Conservation (phyloP, 768 basidiomycete species). For the Podaxis sp. region DNA sequence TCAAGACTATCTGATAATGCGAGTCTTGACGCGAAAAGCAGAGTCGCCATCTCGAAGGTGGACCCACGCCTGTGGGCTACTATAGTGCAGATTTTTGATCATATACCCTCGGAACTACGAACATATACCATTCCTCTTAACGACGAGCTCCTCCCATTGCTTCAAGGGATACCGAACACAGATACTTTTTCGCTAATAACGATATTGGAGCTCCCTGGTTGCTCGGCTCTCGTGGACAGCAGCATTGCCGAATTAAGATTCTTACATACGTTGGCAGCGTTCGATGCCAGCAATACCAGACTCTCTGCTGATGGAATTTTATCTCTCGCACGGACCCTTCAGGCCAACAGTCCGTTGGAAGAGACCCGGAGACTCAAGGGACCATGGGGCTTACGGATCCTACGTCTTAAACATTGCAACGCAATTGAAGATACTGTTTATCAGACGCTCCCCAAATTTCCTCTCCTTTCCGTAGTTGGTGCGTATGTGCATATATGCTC, state of each 20-base stretch:
- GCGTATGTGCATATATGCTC: constrained; percentile 20
- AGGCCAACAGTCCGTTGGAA: constrained; percentile 26
- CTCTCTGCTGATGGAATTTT: constrained; percentile 54
- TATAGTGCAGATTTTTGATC: constrained; percentile 56
- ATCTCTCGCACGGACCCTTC: constrained; percentile 48
- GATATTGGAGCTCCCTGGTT: constrained; percentile 56
- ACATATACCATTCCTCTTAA: constrained; percentile 49
- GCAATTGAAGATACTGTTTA: constrained; percentile 45
- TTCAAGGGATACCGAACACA: constrained; percentile 56
- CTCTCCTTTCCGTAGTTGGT: constrained; percentile 64
- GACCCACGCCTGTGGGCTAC: constrained; percentile 65
- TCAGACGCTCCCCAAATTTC: constrained; percentile 42
- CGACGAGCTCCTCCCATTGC: constrained; percentile 50
- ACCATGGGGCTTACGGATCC: constrained; percentile 58
- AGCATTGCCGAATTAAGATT: constrained; percentile 47
- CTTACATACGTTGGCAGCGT: constrained; percentile 54
- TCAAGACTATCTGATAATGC: neutral
- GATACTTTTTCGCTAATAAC: constrained; percentile 63
- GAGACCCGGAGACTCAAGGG: constrained; percentile 30
- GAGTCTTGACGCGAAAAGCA: constrained; percentile 22
- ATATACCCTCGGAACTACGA: constrained; percentile 43
- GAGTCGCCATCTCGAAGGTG: constrained; percentile 31
- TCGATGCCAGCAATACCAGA: constrained; percentile 59
- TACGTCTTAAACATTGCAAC: constrained; percentile 53
- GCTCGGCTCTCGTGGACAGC: constrained; percentile 56